Conservation (phyloP, 352 stramenopile genomes). For the Phytophthora ohioensis region DNA sequence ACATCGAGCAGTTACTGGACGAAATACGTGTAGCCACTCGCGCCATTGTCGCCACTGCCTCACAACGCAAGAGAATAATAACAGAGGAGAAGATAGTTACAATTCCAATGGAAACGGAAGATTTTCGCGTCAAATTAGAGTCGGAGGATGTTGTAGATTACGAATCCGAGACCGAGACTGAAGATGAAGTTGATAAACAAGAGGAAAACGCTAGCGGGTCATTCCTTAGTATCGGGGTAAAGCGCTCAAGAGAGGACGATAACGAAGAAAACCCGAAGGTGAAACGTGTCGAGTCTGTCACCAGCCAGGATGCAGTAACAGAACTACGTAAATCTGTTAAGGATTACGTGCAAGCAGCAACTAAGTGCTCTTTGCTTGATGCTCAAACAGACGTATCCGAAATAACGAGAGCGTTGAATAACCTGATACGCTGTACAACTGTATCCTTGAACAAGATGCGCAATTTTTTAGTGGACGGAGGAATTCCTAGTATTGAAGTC, state of each 20-base stretch:
- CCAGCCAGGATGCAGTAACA: no score
- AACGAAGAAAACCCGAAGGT: not conserved
- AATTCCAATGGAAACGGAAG: not conserved
- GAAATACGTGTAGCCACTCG: constrained; percentile 17
- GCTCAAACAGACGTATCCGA: no score
- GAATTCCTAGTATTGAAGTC: not conserved
- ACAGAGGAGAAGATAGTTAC: not conserved
- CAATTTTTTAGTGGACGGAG: not conserved
- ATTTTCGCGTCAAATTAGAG: constrained; percentile 21
- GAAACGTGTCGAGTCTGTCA: not conserved
- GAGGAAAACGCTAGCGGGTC: not conserved
- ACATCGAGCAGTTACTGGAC: constrained; percentile 25
- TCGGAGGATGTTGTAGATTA: constrained; percentile 11
- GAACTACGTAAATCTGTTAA: no score
- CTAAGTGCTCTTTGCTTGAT: no score
- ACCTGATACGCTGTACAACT: not conserved
- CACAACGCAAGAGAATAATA: not conserved
- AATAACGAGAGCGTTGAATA: not conserved
- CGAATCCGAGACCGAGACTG: constrained; percentile 19
- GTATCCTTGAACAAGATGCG: not conserved
- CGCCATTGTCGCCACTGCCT: not conserved
- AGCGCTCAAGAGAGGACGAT: constrained; percentile 2
- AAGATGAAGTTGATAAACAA: constrained; percentile 14
- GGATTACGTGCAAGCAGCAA: no score
- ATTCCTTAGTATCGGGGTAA: not conserved